Evolutionary conservation across 2,329 filamentous ascomycete genomes (phyloP).

Genomic region (Beauveria medogensis): DNA sequence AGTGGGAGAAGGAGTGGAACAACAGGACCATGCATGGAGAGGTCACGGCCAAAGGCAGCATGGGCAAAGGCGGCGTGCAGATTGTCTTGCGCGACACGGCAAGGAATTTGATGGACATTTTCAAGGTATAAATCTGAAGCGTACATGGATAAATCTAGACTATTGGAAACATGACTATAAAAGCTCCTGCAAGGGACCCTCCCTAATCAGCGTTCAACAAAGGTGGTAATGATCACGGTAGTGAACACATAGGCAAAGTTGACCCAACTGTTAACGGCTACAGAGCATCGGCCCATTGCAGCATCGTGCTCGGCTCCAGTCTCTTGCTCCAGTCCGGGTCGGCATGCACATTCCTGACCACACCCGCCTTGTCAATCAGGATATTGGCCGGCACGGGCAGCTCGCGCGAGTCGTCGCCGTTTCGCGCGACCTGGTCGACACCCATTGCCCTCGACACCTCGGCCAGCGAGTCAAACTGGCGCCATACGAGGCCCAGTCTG

Average conservation of each 20-base stretch:
- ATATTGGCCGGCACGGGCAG: constrained; percentile 32
- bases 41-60: background rate
- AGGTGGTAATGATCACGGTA: too few species aligned
- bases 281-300: constrained; percentile 26
- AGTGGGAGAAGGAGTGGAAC: constrained; percentile 6
- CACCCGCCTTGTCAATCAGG: constrained; percentile 26
- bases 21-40: background rate
- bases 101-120: background rate
- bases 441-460: constrained; percentile 22
- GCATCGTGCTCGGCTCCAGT: constrained; percentile 25
- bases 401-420: constrained; percentile 30
- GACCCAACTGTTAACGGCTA: background rate
- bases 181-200: too few species aligned
- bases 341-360: constrained; percentile 27
- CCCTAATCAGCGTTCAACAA: too few species aligned
- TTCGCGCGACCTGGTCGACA: constrained; percentile 22
- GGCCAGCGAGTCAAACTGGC: constrained; percentile 21
- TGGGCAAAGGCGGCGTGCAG: background rate
- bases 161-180: background rate
- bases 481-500: constrained; percentile 29
- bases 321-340: constrained; percentile 30
- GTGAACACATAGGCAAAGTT: too few species aligned
- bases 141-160: background rate
- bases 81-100: background rate
- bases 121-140: background rate